A percentile compares a stretch with the other conserved stretches of the same genome.
Evolutionary conservation across 257 asterid species (phyloP).

Genomic region (Rhazya stricta): DNA sequence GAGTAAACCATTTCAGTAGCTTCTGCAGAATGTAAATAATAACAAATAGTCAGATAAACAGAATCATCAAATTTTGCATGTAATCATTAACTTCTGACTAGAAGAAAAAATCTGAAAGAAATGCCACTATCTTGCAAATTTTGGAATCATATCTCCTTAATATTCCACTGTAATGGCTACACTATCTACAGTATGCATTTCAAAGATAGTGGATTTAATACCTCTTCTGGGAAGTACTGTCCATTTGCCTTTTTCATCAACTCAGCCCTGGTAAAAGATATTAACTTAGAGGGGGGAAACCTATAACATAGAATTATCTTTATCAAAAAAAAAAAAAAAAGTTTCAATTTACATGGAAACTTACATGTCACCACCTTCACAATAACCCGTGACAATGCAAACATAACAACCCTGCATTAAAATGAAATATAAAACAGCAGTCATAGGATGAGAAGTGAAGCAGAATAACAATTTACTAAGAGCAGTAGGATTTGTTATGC

Average conservation of each 20-base stretch:
- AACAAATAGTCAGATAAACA: constrained; percentile 12
- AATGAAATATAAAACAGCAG: neutral
- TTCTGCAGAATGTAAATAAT: constrained; percentile 47
- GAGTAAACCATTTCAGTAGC: constrained; percentile 91
- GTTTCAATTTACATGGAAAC: constrained; percentile 17
- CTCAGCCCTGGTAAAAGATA: constrained; percentile 67
- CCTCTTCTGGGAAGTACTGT: constrained; percentile 95
- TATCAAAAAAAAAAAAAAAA: neutral
- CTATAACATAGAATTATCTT: neutral
- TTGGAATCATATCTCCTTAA: neutral
- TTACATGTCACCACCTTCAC: constrained; percentile 99
- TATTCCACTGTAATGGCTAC: neutral
- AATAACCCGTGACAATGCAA: constrained; percentile 95
- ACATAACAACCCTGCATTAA: constrained; percentile 88
- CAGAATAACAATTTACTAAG: neutral
- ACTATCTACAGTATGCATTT: neutral
- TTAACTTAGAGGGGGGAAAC: neutral
- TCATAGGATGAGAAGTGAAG: neutral
- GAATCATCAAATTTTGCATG: neutral
- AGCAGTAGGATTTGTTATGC: neutral
- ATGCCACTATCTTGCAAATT: neutral
- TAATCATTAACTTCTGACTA: neutral
- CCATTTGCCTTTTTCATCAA: constrained; percentile 87
- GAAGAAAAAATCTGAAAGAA: neutral
- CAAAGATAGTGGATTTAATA: constrained; percentile 24